Conservation (phyloP, 352 stramenopile genomes). For the Pythium vanterpoolii region DNA sequence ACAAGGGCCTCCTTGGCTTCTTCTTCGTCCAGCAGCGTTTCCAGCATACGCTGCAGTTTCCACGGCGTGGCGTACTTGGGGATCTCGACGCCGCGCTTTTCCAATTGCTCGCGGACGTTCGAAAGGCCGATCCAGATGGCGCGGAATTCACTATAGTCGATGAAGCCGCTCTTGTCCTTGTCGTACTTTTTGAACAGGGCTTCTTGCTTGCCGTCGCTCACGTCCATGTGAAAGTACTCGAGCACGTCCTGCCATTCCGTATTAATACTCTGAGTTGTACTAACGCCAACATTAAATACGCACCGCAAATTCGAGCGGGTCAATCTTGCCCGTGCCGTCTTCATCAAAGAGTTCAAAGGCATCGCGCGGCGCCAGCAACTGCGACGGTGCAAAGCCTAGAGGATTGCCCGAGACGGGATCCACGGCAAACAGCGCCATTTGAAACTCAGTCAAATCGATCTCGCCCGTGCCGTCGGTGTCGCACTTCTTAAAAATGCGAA, state of each 20-base stretch:
- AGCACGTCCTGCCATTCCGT: constrained; percentile 68
- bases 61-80: constrained; percentile 80
- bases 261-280: no score
- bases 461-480: constrained; percentile 88
- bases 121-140: constrained; percentile 87
- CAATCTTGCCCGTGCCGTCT: constrained; percentile 86
- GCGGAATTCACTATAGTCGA: constrained; percentile 94
- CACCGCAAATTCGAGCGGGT: constrained; percentile 93
- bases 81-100: constrained; percentile 84
- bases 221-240: constrained; percentile 90
- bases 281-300: no score
- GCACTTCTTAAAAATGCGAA: constrained; percentile 90
- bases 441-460: constrained; percentile 93
- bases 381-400: constrained; percentile 80
- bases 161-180: constrained; percentile 87
- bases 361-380: constrained; percentile 80
- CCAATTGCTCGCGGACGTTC: constrained; percentile 81
- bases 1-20: constrained; percentile 80
- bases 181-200: constrained; percentile 92
- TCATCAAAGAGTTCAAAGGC: constrained; percentile 92
- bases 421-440: constrained; percentile 90
- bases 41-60: constrained; percentile 85
- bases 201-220: constrained; percentile 90
- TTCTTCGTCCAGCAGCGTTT: constrained; percentile 89
- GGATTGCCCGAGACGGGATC: constrained; percentile 84